A percentile compares a stretch with the other conserved stretches of the same genome.
Evolutionary conservation across 1,284 basidiomycete genomes (phyloP).

Genomic region (Afroboletus lepidellus): DNA sequence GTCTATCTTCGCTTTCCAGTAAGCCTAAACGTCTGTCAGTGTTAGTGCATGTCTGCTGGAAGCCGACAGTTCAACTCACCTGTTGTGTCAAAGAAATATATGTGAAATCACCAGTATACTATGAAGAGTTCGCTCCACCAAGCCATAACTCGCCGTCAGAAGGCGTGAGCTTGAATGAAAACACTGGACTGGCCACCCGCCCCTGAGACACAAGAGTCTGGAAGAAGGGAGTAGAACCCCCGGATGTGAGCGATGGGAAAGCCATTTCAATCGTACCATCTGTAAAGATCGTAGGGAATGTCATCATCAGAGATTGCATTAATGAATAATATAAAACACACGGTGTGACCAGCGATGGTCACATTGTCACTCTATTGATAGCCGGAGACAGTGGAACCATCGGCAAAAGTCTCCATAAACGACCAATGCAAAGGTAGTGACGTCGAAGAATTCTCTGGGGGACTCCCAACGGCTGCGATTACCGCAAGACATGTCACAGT

Average conservation of each 20-base stretch:
- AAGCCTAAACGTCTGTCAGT: conserved; percentile 35
- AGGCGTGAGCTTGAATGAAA: not conserved
- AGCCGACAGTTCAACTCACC: not conserved
- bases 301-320: too few relatives aligned
- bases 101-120: not conserved
- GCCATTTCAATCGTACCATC: conserved; percentile 53
- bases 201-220: conserved; percentile 42
- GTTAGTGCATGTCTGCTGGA: not conserved
- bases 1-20: conserved; percentile 42
- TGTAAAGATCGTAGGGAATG: conserved; percentile 43
- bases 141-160: not conserved
- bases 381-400: conserved; percentile 35
- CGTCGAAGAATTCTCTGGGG: too few relatives aligned
- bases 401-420: conserved; percentile 33
- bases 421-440: conserved; percentile 29
- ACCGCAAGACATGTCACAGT: conserved; percentile 38
- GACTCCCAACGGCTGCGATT: conserved; percentile 37
- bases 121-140: not conserved
- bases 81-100: not conserved
- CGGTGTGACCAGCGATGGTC: conserved; percentile 31
- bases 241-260: conserved; percentile 40
- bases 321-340: conserved; percentile 18
- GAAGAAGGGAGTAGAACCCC: conserved; percentile 43
- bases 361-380: conserved; percentile 36
- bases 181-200: too few relatives aligned